These are phyloP conservation scores for Zoysia japonica DNA, from an alignment of 176 grass and related monocot genomes.

Conservation along the genomic window DNA sequence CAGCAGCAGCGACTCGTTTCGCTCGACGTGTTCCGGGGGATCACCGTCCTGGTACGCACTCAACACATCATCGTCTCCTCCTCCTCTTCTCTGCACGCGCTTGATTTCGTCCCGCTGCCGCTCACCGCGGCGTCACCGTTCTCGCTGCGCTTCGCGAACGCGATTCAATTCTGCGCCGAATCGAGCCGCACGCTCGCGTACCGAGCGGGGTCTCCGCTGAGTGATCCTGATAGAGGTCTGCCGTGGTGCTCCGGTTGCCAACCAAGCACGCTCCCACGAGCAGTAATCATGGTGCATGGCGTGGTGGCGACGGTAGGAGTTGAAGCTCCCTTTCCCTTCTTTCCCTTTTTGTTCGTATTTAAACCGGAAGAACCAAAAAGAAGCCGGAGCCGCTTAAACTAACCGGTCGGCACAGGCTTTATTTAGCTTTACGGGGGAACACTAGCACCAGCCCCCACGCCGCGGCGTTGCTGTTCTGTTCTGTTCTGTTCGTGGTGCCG, in stretches of 20 bases:
- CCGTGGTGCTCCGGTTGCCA: constrained; percentile 16
- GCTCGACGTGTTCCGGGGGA: constrained; percentile 76
- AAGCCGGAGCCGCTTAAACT: constrained; percentile 25
- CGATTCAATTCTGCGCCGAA: neutral
- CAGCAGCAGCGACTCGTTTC: constrained; percentile 58
- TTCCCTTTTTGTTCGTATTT: constrained; percentile 48
- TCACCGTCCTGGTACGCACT: constrained; percentile 59
- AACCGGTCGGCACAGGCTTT: constrained; percentile 20
- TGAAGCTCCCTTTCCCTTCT: neutral
- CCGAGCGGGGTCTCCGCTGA: neutral
- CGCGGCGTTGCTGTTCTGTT: too few species aligned
- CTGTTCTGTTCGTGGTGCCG: too few species aligned
- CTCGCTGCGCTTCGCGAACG: neutral
- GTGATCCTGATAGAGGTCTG: neutral
- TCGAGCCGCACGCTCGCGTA: constrained; percentile 27
- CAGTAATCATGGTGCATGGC: constrained; percentile 34
- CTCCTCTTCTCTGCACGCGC: neutral
- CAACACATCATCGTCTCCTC: neutral
- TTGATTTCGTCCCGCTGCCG: neutral
- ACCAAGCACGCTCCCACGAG: constrained; percentile 24
- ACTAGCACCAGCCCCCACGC: neutral
- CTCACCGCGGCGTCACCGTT: neutral
- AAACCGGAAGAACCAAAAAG: constrained; percentile 27
- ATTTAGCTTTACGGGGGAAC: constrained; percentile 12
- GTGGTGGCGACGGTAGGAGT: neutral